Conservation (phyloP, 2,329 filamentous ascomycete species). For the Calonectria pseudoturangicola region DNA sequence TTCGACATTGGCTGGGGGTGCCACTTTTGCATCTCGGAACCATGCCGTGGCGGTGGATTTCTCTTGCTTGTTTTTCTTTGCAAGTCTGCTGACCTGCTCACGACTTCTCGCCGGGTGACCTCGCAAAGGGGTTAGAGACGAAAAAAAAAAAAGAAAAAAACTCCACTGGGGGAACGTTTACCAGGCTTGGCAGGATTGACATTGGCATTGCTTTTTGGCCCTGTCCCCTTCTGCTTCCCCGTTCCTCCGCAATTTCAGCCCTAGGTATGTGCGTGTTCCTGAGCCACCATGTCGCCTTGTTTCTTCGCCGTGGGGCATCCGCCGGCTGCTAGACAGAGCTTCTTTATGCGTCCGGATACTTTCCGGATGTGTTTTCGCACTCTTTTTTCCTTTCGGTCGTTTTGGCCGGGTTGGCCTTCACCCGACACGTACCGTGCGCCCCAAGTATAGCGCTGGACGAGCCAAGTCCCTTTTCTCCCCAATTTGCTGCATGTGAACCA, state of each 20-base stretch:
- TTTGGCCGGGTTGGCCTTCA: conserved; percentile 19
- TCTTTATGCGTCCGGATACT: conserved; percentile 37
- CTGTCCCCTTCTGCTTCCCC: conserved; percentile 12
- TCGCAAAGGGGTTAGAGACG: conserved; percentile 11
- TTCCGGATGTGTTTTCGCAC: conserved; percentile 30
- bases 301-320: conserved; percentile 21
- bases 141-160: conserved; percentile 22
- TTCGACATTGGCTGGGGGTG: not conserved
- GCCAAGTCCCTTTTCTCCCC: not conserved
- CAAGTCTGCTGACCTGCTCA: conserved; percentile 39
- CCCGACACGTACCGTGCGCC: conserved; percentile 6
- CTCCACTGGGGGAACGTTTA: conserved; percentile 26
- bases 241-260: conserved; percentile 47
- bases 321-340: conserved; percentile 16
- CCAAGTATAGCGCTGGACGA: not conserved
- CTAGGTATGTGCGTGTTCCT: conserved; percentile 36
- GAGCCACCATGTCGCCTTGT: conserved; percentile 23
- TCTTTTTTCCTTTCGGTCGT: conserved; percentile 10
- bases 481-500: conserved; percentile 27
- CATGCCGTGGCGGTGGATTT: conserved; percentile 44
- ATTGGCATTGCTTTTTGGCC: conserved; percentile 22
- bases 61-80: conserved; percentile 12
- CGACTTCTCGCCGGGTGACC: conserved; percentile 31
- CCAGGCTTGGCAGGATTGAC: conserved; percentile 29
- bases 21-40: conserved; percentile 36